phyloP scores from a whole-genome alignment of 305 asterid genomes.

The Coffea humblotiana region DNA sequence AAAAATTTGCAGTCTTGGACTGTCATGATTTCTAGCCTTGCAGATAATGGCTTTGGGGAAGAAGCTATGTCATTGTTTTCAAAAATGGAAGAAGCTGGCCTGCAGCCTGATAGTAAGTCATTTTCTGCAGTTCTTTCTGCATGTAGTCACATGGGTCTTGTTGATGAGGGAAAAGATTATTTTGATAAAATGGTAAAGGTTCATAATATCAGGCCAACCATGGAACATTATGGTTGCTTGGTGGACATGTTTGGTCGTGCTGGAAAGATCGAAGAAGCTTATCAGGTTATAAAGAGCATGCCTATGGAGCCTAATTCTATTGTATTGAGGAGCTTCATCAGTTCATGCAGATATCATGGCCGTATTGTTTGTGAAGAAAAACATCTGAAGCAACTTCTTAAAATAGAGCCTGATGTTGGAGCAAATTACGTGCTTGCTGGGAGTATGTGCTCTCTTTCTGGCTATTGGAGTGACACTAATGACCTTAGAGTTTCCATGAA shows the following conservation, averaged over 20 bases:
- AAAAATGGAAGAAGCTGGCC: constrained; percentile 54
- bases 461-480: constrained; percentile 26
- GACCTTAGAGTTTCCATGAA: constrained; percentile 47
- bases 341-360: constrained; percentile 56
- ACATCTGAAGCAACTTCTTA: constrained; percentile 36
- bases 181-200: constrained; percentile 50
- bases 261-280: constrained; percentile 61
- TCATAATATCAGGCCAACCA: constrained; percentile 47
- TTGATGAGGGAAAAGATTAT: constrained; percentile 41
- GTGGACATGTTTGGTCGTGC: constrained; percentile 66
- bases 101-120: constrained; percentile 50
- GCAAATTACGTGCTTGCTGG: constrained; percentile 66
- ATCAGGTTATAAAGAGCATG: constrained; percentile 52
- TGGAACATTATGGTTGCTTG: constrained; percentile 78
- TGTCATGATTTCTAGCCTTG: constrained; percentile 60
- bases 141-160: constrained; percentile 64
- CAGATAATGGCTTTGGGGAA: constrained; percentile 52
- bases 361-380: constrained; percentile 33
- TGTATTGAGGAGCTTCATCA: constrained; percentile 61
- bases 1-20: constrained; percentile 66
- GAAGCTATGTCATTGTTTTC: constrained; percentile 52
- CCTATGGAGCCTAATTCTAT: constrained; percentile 62
- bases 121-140: constrained; percentile 63
- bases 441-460: constrained; percentile 28
- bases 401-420: constrained; percentile 54